A percentile compares a stretch with the other conserved stretches of the same genome.
phyloP scores from a whole-genome alignment of 1,284 basidiomycete genomes.

The Pseudozyma hubeiensis region DNA sequence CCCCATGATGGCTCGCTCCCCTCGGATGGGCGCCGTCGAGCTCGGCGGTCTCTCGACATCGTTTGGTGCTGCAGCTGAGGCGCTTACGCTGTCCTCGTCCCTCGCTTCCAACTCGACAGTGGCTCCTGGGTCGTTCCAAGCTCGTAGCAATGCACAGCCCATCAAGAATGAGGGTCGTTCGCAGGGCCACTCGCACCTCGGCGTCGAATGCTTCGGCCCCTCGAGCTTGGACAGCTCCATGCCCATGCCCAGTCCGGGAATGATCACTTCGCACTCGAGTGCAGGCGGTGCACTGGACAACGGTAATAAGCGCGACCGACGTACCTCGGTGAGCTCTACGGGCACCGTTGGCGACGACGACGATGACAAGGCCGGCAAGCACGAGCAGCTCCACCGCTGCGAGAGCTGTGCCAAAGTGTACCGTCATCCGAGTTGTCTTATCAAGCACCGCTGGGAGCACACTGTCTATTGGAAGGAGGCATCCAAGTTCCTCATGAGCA shows the following conservation, averaged over 20 bases:
- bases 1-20: constrained; percentile 42
- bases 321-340: constrained; percentile 66
- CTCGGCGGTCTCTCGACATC: constrained; percentile 58
- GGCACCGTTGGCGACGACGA: constrained; percentile 73
- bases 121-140: constrained; percentile 41
- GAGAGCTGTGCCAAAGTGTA: constrained; percentile 84
- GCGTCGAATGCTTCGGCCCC: constrained; percentile 61
- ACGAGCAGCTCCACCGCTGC: constrained; percentile 79
- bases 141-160: constrained; percentile 35
- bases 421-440: constrained; percentile 90
- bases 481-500: constrained; percentile 90
- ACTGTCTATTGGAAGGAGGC: constrained; percentile 97
- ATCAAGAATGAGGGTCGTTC: constrained; percentile 44
- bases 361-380: constrained; percentile 69
- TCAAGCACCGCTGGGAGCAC: constrained; percentile 98
- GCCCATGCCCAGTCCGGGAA: constrained; percentile 44
- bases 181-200: constrained; percentile 59
- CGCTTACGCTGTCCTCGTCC: constrained; percentile 53
- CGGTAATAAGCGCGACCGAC: constrained; percentile 63
- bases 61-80: constrained; percentile 65
- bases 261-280: constrained; percentile 26
- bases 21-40: constrained; percentile 35
- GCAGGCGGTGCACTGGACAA: constrained; percentile 4
- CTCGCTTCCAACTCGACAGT: constrained; percentile 49
- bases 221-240: constrained; percentile 51